Evolutionary conservation across 495 filamentous ascomycete species (phyloP).

Genomic region (Aspergillus ostianus): DNA sequence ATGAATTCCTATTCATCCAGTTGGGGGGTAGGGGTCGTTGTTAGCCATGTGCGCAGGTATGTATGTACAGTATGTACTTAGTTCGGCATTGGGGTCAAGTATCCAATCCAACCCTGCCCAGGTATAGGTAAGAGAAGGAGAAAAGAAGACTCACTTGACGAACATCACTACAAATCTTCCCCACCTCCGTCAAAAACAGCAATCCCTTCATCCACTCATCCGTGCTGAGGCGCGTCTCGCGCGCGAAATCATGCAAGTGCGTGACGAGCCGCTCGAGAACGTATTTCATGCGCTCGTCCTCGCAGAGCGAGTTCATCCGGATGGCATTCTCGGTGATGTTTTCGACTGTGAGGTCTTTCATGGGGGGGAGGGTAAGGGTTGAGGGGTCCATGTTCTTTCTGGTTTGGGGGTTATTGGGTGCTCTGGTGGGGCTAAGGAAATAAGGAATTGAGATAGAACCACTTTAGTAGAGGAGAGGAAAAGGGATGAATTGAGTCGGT

Average conservation of each 20-base stretch:
- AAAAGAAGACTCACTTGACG: constrained; percentile 51
- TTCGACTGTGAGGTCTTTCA: constrained; percentile 75
- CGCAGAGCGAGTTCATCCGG: constrained; percentile 69
- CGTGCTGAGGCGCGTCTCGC: constrained; percentile 75
- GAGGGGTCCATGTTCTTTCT: constrained; percentile 49
- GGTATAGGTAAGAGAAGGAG: too few relatives aligned
- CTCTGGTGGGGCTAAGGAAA: not conserved
- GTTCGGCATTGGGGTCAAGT: too few relatives aligned
- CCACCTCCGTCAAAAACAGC: constrained; percentile 68
- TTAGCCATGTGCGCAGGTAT: too few relatives aligned
- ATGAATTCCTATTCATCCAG: constrained; percentile 75
- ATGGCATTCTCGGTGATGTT: constrained; percentile 81
- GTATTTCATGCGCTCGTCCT: constrained; percentile 66
- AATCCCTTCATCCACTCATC: constrained; percentile 78
- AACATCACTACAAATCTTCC: constrained; percentile 69
- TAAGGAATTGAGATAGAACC: not conserved
- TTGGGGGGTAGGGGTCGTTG: too few relatives aligned
- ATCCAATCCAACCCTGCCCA: too few relatives aligned
- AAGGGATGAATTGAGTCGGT: not conserved
- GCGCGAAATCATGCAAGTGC: constrained; percentile 80
- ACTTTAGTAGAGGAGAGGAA: not conserved
- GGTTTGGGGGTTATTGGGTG: too few relatives aligned
- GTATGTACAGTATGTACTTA: too few relatives aligned
- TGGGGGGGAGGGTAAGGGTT: constrained; percentile 51
- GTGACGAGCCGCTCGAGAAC: constrained; percentile 70